phyloP scores from a whole-genome alignment of 2,329 filamentous ascomycete genomes.

The Cladosporium sphaerospermum region DNA sequence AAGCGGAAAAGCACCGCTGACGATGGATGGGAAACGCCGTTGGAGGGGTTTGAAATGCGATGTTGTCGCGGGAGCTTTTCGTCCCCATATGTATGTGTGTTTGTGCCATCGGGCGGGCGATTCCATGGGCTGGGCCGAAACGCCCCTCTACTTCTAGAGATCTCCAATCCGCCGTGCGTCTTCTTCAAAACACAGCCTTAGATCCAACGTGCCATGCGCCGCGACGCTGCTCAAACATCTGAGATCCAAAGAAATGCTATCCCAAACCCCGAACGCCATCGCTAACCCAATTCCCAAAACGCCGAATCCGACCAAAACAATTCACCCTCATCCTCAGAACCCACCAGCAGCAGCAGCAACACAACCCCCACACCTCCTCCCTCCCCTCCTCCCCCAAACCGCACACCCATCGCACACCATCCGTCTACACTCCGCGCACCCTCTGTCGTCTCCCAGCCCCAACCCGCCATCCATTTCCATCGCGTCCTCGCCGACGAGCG shows the following conservation, averaged over 20 bases:
- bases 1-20: no score
- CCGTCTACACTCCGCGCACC: slow-evolving; percentile 34
- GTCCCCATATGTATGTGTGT: no score
- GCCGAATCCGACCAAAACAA: not conserved
- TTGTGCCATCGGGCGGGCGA: no score
- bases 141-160: no score
- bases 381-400: slow-evolving; percentile 25
- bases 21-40: no score
- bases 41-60: no score
- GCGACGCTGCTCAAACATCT: no score
- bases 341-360: slow-evolving; percentile 17
- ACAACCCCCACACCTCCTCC: slow-evolving; percentile 38
- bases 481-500: slow-evolving; percentile 27
- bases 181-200: no score
- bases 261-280: not conserved
- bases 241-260: not conserved
- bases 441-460: slow-evolving; percentile 24
- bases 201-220: no score
- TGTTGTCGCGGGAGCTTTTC: no score
- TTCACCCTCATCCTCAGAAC: not conserved
- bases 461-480: slow-evolving; percentile 30
- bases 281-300: not conserved
- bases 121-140: no score
- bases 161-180: no score
- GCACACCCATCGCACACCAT: slow-evolving; percentile 39